These are phyloP conservation scores for Penicillium rolfsii DNA, from an alignment of 2,329 filamentous ascomycete species.

Conservation along the genomic window DNA sequence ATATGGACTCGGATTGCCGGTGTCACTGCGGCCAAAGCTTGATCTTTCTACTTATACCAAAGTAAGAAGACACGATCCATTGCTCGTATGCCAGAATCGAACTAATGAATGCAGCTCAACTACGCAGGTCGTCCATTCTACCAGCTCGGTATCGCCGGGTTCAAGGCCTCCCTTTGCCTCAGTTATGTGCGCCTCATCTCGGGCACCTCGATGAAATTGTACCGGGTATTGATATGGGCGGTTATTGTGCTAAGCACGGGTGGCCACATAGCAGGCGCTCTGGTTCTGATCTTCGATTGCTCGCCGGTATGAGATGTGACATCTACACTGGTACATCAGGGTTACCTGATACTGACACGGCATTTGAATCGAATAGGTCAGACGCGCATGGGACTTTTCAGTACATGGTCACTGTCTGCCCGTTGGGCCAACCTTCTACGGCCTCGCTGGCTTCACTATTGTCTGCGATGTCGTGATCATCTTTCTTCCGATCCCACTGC, in stretches of 20 bases:
- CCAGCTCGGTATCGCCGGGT: conserved; percentile 59
- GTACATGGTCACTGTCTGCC: conserved; percentile 51
- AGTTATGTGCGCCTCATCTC: conserved; percentile 57
- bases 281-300: conserved; percentile 57
- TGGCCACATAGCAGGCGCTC: conserved; percentile 54
- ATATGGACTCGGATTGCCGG: conserved; percentile 57
- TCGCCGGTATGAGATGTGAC: conserved; percentile 43
- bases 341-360: neutral
- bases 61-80: conserved; percentile 22
- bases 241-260: conserved; percentile 51
- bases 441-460: conserved; percentile 57
- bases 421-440: conserved; percentile 55
- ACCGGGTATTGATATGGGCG: conserved; percentile 51
- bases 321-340: neutral
- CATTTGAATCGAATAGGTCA: conserved; percentile 19
- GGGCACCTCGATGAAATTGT: conserved; percentile 52
- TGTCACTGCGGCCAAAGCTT: conserved; percentile 49
- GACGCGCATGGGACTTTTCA: conserved; percentile 53
- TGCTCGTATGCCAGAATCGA: neutral
- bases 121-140: conserved; percentile 60
- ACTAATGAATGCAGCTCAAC: conserved; percentile 46
- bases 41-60: conserved; percentile 52
- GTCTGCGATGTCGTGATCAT: conserved; percentile 56
- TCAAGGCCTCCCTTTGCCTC: conserved; percentile 59
- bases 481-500: conserved; percentile 55